These are phyloP conservation scores for Mortierella antarctica DNA, from an alignment of 192 early-diverging fungal genomes.

Conservation along the genomic window DNA sequence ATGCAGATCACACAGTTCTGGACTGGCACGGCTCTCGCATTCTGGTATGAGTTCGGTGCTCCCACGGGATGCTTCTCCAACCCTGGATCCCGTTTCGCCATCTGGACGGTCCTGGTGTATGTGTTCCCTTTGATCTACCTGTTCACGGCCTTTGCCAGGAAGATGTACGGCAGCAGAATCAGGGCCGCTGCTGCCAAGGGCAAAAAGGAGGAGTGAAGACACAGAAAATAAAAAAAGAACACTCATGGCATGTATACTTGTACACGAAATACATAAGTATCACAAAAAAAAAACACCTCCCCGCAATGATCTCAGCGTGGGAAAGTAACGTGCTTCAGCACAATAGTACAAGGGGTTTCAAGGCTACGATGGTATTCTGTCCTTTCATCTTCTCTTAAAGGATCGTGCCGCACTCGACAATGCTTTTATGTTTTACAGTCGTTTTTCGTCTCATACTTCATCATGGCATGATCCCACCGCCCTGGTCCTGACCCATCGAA, in stretches of 20 bases:
- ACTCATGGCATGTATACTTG: neutral
- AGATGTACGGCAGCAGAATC: slow-evolving; percentile 61
- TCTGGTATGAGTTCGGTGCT: slow-evolving; percentile 67
- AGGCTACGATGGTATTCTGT: too few species aligned
- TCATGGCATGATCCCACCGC: neutral
- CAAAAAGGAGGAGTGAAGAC: slow-evolving; percentile 19
- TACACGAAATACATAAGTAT: neutral
- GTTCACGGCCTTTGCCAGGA: slow-evolving; percentile 71
- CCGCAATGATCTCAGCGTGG: too few species aligned
- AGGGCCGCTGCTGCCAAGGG: slow-evolving; percentile 11
- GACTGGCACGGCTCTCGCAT: slow-evolving; percentile 66
- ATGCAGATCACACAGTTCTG: slow-evolving; percentile 83
- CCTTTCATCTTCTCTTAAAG: too few species aligned
- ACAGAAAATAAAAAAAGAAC: neutral
- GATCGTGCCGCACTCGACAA: too few species aligned
- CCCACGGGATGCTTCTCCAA: slow-evolving; percentile 54
- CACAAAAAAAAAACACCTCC: neutral
- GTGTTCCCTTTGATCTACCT: slow-evolving; percentile 69
- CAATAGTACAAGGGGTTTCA: too few species aligned
- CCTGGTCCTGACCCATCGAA: slow-evolving; percentile 8
- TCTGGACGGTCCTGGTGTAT: slow-evolving; percentile 64
- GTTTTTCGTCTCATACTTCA: too few species aligned
- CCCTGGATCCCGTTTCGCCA: slow-evolving; percentile 57
- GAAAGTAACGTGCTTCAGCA: too few species aligned
- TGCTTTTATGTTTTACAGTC: too few species aligned